Evolutionary conservation across 2,329 filamentous ascomycete genomes (phyloP).

Genomic region (Fusarium neocosmosporiellum): DNA sequence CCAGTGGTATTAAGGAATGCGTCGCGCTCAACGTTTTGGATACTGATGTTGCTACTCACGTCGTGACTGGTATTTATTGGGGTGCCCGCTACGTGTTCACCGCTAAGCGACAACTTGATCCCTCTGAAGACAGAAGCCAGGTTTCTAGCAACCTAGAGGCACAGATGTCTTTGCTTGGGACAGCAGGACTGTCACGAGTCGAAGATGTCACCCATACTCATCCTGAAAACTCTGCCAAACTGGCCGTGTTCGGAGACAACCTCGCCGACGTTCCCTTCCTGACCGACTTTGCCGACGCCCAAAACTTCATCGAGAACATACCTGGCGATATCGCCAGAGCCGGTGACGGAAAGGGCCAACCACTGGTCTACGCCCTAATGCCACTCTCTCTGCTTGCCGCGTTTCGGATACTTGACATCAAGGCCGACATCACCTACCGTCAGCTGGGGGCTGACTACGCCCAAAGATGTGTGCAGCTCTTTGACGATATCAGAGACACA

Average conservation of each 20-base stretch:
- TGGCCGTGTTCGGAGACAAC: background rate
- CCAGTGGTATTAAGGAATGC: background rate
- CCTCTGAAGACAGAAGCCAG: background rate
- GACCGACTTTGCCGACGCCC: background rate
- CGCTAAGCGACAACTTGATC: background rate
- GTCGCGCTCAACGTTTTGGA: background rate
- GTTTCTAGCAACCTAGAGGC: background rate
- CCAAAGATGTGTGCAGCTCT: slow-evolving; percentile 1
- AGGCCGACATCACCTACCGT: background rate
- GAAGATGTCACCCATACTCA: background rate
- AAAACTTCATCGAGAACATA: background rate
- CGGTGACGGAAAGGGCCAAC: background rate
- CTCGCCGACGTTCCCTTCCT: background rate
- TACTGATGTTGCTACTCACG: background rate
- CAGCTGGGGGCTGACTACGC: background rate
- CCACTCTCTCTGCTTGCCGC: background rate
- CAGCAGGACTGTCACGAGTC: background rate
- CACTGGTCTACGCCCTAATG: background rate
- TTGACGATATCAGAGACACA: background rate
- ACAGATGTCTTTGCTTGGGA: background rate
- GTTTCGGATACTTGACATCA: background rate
- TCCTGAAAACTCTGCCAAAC: background rate
- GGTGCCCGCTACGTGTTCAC: background rate
- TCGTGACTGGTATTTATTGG: background rate
- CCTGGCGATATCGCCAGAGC: background rate